Evolutionary conservation across 306 rosid species (phyloP).

Genomic region (Fragaria iinumae): DNA sequence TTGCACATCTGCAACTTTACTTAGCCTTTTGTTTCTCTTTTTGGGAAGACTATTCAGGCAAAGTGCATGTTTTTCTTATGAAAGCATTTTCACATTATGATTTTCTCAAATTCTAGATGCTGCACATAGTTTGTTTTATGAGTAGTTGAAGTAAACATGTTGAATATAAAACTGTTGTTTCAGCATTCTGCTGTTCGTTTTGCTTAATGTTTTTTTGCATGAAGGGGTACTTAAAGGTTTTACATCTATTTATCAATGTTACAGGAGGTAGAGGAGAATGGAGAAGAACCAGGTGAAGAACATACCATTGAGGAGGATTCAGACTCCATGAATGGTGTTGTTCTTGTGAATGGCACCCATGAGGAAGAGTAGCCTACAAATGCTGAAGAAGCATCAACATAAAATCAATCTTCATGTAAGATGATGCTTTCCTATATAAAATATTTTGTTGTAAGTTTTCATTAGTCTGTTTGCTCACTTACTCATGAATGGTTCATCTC

Average conservation of each 20-base stretch:
- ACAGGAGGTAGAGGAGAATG: slow-evolving; percentile 33
- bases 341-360: slow-evolving; percentile 38
- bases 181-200: slow-evolving; percentile 1
- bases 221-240: slow-evolving; percentile 1
- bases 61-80: slow-evolving; percentile 4
- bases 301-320: slow-evolving; percentile 39
- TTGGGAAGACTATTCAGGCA: not conserved
- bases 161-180: not conserved
- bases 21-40: not conserved
- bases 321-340: slow-evolving; percentile 39
- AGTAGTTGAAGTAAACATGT: not conserved
- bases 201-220: not conserved
- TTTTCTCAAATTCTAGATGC: not conserved
- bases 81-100: not conserved
- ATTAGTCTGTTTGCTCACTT: slow-evolving; percentile 4
- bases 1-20: not conserved
- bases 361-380: slow-evolving; percentile 38
- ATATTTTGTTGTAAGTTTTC: not conserved
- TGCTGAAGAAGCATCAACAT: slow-evolving; percentile 31
- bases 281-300: slow-evolving; percentile 32
- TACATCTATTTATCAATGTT: not conserved
- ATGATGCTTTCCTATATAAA: not conserved
- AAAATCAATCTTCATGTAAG: slow-evolving; percentile 32
- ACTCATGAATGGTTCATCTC: not conserved
- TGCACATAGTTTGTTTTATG: not conserved